A percentile compares a stretch with the other conserved stretches of the same genome.
phyloP scores from a whole-genome alignment of 1,284 basidiomycete species.

The Marasmius tenuissimus region DNA sequence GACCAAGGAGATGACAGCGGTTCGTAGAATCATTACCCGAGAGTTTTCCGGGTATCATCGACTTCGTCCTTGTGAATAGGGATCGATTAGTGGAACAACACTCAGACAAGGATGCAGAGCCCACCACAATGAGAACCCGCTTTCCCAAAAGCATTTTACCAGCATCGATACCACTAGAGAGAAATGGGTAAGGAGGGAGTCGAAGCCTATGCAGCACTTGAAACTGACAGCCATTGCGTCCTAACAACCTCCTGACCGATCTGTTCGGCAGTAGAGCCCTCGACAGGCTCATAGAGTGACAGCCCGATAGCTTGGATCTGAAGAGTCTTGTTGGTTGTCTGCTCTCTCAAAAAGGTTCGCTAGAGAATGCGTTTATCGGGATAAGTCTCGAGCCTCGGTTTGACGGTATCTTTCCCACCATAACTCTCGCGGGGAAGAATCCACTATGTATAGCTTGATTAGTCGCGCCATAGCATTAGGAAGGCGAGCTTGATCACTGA shows the following conservation, averaged over 20 bases:
- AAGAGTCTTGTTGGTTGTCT: slow-evolving; percentile 73
- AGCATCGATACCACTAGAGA: slow-evolving; percentile 55
- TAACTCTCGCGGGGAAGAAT: slow-evolving; percentile 91
- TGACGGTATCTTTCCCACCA: slow-evolving; percentile 47
- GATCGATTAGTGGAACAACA: not conserved
- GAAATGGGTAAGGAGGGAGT: slow-evolving; percentile 8
- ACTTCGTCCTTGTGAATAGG: slow-evolving; percentile 75
- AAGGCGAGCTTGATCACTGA: slow-evolving; percentile 39
- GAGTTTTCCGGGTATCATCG: slow-evolving; percentile 90
- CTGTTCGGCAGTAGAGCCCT: slow-evolving; percentile 73
- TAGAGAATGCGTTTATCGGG: slow-evolving; percentile 24
- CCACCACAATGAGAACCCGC: slow-evolving; percentile 79
- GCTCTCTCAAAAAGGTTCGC: slow-evolving; percentile 85
- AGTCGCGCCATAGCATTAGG: slow-evolving; percentile 4
- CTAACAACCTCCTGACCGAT: slow-evolving; percentile 84
- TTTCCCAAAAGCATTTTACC: slow-evolving; percentile 77
- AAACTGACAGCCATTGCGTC: slow-evolving; percentile 87
- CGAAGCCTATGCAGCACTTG: not conserved
- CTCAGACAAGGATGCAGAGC: slow-evolving; percentile 26
- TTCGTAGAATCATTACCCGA: slow-evolving; percentile 54
- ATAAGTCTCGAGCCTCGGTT: not conserved
- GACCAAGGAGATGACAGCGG: not conserved
- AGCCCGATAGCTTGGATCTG: slow-evolving; percentile 93
- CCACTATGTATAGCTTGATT: slow-evolving; percentile 50
- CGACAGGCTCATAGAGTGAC: slow-evolving; percentile 86